phyloP scores from a whole-genome alignment of 129 eudicot species.

The Centrapalus pauciflorus region DNA sequence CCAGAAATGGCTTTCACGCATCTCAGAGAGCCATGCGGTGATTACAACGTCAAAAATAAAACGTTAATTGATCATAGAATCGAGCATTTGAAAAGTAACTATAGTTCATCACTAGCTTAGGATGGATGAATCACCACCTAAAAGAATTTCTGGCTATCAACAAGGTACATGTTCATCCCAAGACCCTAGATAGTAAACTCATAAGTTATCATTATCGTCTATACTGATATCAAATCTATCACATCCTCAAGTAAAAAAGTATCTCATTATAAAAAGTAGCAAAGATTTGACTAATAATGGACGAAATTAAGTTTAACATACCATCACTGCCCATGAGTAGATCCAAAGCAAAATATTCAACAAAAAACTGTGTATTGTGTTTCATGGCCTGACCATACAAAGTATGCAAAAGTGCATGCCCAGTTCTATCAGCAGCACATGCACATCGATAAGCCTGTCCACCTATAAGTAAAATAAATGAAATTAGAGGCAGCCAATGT shows the following conservation, averaged over 20 bases:
- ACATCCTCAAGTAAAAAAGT: background rate
- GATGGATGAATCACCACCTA: background rate
- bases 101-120: too few relatives aligned
- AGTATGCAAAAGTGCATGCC: slow-evolving; percentile 91
- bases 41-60: background rate
- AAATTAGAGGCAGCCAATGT: background rate
- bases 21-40: background rate
- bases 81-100: too few relatives aligned
- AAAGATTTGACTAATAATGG: background rate
- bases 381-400: slow-evolving; percentile 96
- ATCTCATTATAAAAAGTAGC: background rate
- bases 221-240: background rate
- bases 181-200: background rate
- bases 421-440: slow-evolving; percentile 99
- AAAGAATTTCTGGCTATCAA: background rate
- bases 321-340: slow-evolving; percentile 89
- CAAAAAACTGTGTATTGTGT: slow-evolving; percentile 89
- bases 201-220: background rate
- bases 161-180: background rate
- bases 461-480: slow-evolving; percentile 37
- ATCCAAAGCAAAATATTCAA: slow-evolving; percentile 91
- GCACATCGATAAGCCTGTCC: slow-evolving; percentile 98
- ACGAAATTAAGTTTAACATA: slow-evolving; percentile 18
- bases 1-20: background rate
- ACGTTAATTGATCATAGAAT: too few relatives aligned